phyloP scores from a whole-genome alignment of 495 filamentous ascomycete genomes.

The Jackrogersella minutella region DNA sequence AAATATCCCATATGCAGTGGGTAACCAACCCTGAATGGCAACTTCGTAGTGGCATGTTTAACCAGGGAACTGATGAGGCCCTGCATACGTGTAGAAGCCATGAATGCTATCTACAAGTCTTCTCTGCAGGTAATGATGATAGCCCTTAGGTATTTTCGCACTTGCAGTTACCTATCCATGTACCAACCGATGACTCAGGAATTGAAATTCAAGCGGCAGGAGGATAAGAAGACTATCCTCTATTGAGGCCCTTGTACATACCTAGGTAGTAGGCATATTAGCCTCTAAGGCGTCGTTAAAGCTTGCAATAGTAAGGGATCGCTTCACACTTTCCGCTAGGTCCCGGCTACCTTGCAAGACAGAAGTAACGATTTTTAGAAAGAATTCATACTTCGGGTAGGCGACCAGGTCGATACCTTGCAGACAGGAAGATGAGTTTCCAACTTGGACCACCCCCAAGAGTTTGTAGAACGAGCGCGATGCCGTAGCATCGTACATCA shows the following conservation, averaged over 20 bases:
- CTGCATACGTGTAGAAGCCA: conserved; percentile 27
- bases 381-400: conserved; percentile 24
- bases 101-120: conserved; percentile 10
- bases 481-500: conserved; percentile 19
- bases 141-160: neutral
- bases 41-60: conserved; percentile 3
- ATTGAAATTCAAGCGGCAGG: conserved; percentile 1
- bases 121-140: conserved; percentile 13
- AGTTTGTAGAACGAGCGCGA: conserved; percentile 20
- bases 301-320: conserved; percentile 8
- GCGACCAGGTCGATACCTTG: conserved; percentile 21
- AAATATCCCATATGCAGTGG: conserved; percentile 14
- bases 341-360: conserved; percentile 11
- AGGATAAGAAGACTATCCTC: conserved; percentile 14
- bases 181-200: conserved; percentile 1
- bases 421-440: conserved; percentile 12
- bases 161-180: conserved; percentile 29
- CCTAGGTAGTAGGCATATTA: conserved; percentile 6
- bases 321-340: conserved; percentile 6
- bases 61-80: conserved; percentile 25
- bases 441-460: conserved; percentile 4
- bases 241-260: conserved; percentile 1
- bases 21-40: conserved; percentile 2
- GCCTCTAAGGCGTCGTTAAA: conserved; percentile 9
- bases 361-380: conserved; percentile 12